Percentiles rank a stretch among this genome's conserved stretches.
Evolutionary conservation across 768 basidiomycete species (phyloP).

Genomic region (Trametes cubensis): DNA sequence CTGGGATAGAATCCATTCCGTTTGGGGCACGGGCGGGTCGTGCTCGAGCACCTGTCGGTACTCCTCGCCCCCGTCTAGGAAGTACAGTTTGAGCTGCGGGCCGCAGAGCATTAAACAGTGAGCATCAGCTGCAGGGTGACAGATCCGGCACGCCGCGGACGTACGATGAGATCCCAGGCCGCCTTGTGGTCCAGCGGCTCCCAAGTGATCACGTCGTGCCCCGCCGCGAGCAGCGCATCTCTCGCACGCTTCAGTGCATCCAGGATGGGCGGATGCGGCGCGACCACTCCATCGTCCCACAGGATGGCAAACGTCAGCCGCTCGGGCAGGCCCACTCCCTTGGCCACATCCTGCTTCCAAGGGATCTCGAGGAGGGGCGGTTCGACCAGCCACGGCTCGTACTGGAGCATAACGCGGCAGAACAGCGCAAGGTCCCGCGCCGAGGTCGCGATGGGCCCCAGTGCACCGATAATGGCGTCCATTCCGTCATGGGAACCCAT

Average conservation of each 20-base stretch:
- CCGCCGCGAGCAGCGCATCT: conserved; percentile 44
- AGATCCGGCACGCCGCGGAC: conserved; percentile 26
- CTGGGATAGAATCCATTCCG: conserved; percentile 47
- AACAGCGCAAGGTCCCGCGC: conserved; percentile 52
- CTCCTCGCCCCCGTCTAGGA: conserved; percentile 52
- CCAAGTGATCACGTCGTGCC: conserved; percentile 57
- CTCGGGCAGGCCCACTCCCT: conserved; percentile 42
- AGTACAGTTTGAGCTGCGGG: conserved; percentile 43
- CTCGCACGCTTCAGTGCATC: conserved; percentile 45
- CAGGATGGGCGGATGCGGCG: conserved; percentile 51
- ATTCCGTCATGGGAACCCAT: conserved; percentile 54
- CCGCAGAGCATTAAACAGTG: neutral
- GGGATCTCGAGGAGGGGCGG: conserved; percentile 52
- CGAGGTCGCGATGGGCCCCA: conserved; percentile 53
- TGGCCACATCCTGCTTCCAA: conserved; percentile 46
- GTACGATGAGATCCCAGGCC: conserved; percentile 52
- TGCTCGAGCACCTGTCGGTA: conserved; percentile 42
- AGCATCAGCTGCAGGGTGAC: conserved; percentile 23
- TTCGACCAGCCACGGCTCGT: conserved; percentile 50
- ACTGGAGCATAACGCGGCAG: conserved; percentile 48
- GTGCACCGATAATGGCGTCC: conserved; percentile 54
- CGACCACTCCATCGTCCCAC: conserved; percentile 54
- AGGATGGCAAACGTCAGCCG: conserved; percentile 50
- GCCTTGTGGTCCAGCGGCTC: conserved; percentile 45
- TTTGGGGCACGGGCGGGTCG: conserved; percentile 46